Base-by-base conservation (phyloP, 2,329 filamentous ascomycete genomes). In the Beauveria pseudobassiana region DNA sequence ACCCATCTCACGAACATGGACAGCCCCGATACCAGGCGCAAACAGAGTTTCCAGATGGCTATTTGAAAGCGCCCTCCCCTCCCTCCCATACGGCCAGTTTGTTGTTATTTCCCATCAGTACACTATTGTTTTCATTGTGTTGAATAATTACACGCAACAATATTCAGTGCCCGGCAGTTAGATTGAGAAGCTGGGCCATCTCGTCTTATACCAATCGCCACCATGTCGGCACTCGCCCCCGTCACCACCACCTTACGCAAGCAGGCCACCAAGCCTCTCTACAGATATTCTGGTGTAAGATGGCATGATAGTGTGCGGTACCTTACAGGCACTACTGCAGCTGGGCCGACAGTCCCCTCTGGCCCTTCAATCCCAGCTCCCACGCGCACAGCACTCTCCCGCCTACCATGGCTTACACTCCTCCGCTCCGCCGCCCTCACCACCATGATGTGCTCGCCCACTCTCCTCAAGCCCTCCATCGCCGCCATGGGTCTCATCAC, bases 341-440 rank as follows among this genome's bases (percentile, higher is more conserved):
- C 53, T 20, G 60, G 53, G 12, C 48, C 60, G 49, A 40, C 59
- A 12, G 51, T 55, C 9, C 24, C 57, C 40, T 30, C 58, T 12
- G 12, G 20, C 30, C 42, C 58, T 38, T 46, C 58, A 4, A 48
- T 60, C 28, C 58, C 24, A n/a, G 52, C 59, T 22, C 59, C 60
- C 14, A 40, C 60, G 2, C 52, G 60, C 49, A 60, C 62, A 24
- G 62, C 62, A 3, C 61, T 65, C 26, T 58, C 64, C 20, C 57
- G 68, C 12, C 65, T 71, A 1, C 67, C 69, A 0, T 65, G 62
- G 5, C 65, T 64, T 1, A 64, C 65, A 0, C 63, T 71, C 6
- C 20, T 71, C 1, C 68, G 69, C 0, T 71, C 70, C 1, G 66
- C 67, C 1, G 52, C 63, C 1, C 57, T 71, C 34, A 71, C 70